Evolutionary conservation across 257 asterid genomes (phyloP).

Genomic region (Linderniella brevidens): DNA sequence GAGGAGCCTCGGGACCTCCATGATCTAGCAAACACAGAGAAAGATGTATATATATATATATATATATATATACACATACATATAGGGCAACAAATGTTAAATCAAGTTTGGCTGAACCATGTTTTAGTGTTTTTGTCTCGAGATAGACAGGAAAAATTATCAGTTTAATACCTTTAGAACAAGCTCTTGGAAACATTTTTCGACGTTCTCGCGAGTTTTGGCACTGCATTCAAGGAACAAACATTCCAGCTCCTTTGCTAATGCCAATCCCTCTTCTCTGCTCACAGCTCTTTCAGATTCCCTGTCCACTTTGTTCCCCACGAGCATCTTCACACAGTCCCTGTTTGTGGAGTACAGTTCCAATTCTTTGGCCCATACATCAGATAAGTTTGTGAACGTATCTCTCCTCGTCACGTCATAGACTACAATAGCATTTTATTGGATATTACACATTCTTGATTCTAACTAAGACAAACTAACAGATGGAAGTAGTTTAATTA

Average conservation of each 20-base stretch:
- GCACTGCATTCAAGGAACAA: slow-evolving; percentile 7
- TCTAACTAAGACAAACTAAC: background rate
- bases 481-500: background rate
- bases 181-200: slow-evolving; percentile 2
- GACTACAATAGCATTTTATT: background rate
- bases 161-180: background rate
- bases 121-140: background rate
- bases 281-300: slow-evolving; percentile 3
- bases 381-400: background rate
- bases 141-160: background rate
- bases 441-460: background rate
- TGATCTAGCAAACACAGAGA: too few species aligned
- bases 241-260: slow-evolving; percentile 5
- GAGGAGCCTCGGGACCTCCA: slow-evolving; percentile 1
- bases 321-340: slow-evolving; percentile 2
- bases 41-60: too few species aligned
- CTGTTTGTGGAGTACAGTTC: slow-evolving; percentile 3
- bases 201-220: background rate
- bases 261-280: background rate
- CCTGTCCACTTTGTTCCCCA: slow-evolving; percentile 1
- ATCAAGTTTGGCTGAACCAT: background rate
- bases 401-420: slow-evolving; percentile 6
- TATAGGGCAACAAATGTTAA: background rate
- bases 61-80: too few species aligned
- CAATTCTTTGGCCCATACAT: slow-evolving; percentile 2